Conservation (phyloP, 345 rosid genomes). For the Lepidium africanum region DNA sequence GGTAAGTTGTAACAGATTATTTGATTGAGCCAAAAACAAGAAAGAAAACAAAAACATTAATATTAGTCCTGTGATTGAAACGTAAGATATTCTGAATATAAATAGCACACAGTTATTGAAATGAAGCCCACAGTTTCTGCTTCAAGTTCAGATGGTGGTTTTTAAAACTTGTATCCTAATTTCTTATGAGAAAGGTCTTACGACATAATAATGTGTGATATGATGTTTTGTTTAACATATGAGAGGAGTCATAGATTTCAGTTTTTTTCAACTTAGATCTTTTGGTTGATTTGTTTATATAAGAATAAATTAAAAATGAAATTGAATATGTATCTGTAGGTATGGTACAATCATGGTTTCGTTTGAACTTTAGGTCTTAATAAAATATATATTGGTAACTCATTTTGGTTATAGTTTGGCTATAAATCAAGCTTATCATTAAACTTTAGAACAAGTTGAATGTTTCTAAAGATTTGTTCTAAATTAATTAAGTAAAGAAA, state of each 20-base stretch:
- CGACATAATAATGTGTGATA: neutral
- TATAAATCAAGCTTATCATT: neutral
- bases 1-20: constrained; percentile 15
- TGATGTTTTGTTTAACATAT: neutral
- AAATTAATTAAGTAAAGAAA: neutral
- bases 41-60: constrained; percentile 26
- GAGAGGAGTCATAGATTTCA: neutral
- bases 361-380: neutral
- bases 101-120: constrained; percentile 11
- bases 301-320: neutral
- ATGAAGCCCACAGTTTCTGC: constrained; percentile 16
- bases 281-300: neutral
- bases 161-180: neutral
- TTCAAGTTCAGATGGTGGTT: neutral
- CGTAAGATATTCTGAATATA: neutral
- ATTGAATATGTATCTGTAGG: neutral
- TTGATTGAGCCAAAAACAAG: constrained; percentile 8
- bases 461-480: neutral
- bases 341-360: neutral
- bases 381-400: neutral
- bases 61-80: neutral
- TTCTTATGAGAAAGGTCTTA: neutral
- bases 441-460: neutral
- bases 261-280: neutral
- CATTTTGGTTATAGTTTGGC: neutral